Base-by-base conservation (phyloP, 176 grass and related monocot species). In the Carex cristatella region DNA sequence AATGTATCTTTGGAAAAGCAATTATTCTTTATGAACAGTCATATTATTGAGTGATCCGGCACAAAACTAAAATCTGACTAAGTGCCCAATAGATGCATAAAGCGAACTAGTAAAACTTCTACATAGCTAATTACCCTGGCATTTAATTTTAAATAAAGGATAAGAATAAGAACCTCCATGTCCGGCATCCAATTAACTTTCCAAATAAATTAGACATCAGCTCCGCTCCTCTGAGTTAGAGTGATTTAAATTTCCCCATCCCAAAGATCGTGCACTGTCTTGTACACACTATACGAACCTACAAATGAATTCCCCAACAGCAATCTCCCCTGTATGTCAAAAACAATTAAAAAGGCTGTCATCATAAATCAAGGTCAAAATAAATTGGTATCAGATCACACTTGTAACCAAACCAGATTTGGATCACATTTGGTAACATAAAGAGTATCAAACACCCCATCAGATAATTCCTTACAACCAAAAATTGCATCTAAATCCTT, bases 221-320 rank as follows among this genome's bases (percentile, higher is more conserved):
- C 27, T 28, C 18, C 18, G 19, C 27, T 28, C 18, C 18, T 63
- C 61, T 10, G 19, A 63, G 9, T 63, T 85, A 77, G 40, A 77
- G 18, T 10, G 14, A 46, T 10, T 87, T 69, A 91, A n/a, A 92
- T 89, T 80, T 92, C 91, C 30, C 88, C 83, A 81, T 93, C 91
- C 91, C 91, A 90, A 23, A 93, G 48, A 23, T 93, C 88, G 55
- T 90, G 85, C 55, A 88, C 18, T 9, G 69, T 91, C 63, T 84
- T 91, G 71, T 85, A 89, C 14, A 86, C 66, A 44, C 86, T 61
- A 42, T 62, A 18, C 0, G 86, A 86, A 13, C 88, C 77, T 76
- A 87, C 42, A 37, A 33, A 77, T 30, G 86, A 65, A 4, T 87
- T 69, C 1, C 62, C 62, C 79, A 44, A 79, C 0, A 89, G 40